Percentiles rank a stretch among this genome's conserved stretches.
Evolutionary conservation across 2,329 filamentous ascomycete genomes (phyloP).

Genomic region (Fusarium musae): DNA sequence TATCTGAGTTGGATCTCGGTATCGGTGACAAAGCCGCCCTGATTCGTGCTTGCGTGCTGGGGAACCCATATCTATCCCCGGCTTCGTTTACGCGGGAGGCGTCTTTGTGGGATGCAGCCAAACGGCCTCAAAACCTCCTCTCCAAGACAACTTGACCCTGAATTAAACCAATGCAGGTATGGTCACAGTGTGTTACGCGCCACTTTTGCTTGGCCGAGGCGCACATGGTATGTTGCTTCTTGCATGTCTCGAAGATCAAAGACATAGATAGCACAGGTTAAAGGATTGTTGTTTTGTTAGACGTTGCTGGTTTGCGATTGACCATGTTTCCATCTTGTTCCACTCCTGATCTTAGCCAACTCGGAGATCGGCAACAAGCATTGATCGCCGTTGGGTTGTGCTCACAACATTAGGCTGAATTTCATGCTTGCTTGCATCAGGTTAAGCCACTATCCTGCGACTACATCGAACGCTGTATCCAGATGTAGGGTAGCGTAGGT

Average conservation of each 20-base stretch:
- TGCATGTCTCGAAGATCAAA: neutral
- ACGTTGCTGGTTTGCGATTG: neutral
- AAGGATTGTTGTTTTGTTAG: neutral
- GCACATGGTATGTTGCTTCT: neutral
- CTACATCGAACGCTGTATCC: neutral
- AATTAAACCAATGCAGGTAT: constrained; percentile 1
- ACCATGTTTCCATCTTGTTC: neutral
- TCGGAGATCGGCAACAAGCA: constrained; percentile 30
- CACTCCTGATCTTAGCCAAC: constrained; percentile 3
- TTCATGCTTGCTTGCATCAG: neutral
- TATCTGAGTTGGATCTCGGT: constrained; percentile 3
- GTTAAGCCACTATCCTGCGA: neutral
- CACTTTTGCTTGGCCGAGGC: constrained; percentile 17
- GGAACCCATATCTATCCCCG: constrained; percentile 1
- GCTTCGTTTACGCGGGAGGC: constrained; percentile 1
- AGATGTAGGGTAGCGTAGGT: constrained; percentile 12
- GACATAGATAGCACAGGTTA: neutral
- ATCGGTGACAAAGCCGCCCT: constrained; percentile 3
- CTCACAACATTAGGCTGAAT: constrained; percentile 14
- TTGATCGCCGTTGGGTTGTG: constrained; percentile 4
- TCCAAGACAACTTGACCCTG: constrained; percentile 1
- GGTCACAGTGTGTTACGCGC: neutral
- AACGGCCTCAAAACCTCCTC: constrained; percentile 4
- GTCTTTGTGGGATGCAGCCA: constrained; percentile 19
- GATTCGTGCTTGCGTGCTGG: constrained; percentile 7